Base-by-base conservation (phyloP, 2,329 filamentous ascomycete species). In the Monosporascus sp. region DNA sequence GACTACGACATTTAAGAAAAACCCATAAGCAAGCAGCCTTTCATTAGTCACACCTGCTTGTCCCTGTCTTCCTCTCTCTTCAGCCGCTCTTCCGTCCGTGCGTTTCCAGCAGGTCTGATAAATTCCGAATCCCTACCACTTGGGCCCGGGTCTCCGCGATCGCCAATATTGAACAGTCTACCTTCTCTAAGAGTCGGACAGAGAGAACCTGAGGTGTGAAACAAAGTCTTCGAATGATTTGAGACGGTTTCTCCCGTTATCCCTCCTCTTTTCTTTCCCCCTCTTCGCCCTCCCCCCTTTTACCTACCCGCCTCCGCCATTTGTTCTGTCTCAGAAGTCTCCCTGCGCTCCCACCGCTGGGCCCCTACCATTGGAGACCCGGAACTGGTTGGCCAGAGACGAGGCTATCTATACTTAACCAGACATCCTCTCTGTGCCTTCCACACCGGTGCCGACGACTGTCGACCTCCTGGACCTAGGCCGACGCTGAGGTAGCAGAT, bases 181-280 rank as follows among this genome's bases (percentile, higher is more conserved):
- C 24, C 48, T 18, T 37, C 42, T 45, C 49, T 53, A 51, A 55
- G 42, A 24, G 49, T 22, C 22, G 36, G 48, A 54, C 25, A 51
- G 27, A 20, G 49, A 48, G 47, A 48, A 27, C 42, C 42, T 20
- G 20, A 22, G 22, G 38, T 34, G 49, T 57, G 48, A 47, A 59
- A 59, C 38, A 49, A 34, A 47, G 44, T 52, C 50, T 58, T 55
- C 60, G 64, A 58, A 65, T 65, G 61, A 64, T 52, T 62, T 61
- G 51, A 57, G 55, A 58, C 55, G 44, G 54, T 53, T 52, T 52
- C 55, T 59, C 49, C 49, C 53, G 54, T 49, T 50, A 47, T 51
- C 50, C 27, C 51, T 50, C 52, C 47, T 48, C 49, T 41, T 38
- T 50, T 46, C 37, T 46, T 50, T 14, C 48, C 52, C 47, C 47